Base-by-base conservation (phyloP, 1,139 yeast species). In the Geotrichum cucujoidarum region DNA sequence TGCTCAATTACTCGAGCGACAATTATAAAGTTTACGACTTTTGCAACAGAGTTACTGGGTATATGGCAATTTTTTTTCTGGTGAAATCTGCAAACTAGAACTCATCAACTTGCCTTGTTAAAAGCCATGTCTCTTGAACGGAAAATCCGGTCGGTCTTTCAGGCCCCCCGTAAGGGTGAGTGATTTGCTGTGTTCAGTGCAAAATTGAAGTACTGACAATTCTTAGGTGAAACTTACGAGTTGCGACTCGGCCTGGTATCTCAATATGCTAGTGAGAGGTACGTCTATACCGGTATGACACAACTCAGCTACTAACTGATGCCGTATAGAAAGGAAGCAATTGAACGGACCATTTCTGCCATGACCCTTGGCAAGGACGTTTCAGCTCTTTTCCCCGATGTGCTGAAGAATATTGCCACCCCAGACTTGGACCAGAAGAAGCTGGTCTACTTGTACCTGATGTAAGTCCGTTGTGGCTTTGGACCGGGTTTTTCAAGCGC, bases 341-440 rank as follows among this genome's bases (percentile, higher is more conserved):
- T 94, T 57, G 95, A 90, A 68, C 75, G 96, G 51, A 95, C 95
- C 21, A 94, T 94, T 61, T 95, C 94, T 51, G 97, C 97, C 53
- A 94, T 94, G 99, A 94, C 98, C 0, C 79, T 90, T 29, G 98
- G 98, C n/a, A 94, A 94, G 64, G 98, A 94, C 67, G 97, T 94
- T 25, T 86, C 95, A 11, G 80, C 95, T 1, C 74, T 94, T 53
- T 94, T 94, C 59, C 98, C 99, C 1, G 97, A 94, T 65, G 95
- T 94, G 30, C 72, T 94, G 66, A 94, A 94, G 70, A 94, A 94
- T 67, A 85, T 94, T 58, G 97, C 98, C 53, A 94, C 98, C 3
- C 94, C 87, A 61, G 99, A 94, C 66, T 73, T 94, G 56, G 97
- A 94, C 59, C 97, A 92, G 69, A 94, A 94, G 76, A 94, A 94